Evolutionary conservation across 176 grass and related monocot species (phyloP).

Genomic region (Olyra latifolia): DNA sequence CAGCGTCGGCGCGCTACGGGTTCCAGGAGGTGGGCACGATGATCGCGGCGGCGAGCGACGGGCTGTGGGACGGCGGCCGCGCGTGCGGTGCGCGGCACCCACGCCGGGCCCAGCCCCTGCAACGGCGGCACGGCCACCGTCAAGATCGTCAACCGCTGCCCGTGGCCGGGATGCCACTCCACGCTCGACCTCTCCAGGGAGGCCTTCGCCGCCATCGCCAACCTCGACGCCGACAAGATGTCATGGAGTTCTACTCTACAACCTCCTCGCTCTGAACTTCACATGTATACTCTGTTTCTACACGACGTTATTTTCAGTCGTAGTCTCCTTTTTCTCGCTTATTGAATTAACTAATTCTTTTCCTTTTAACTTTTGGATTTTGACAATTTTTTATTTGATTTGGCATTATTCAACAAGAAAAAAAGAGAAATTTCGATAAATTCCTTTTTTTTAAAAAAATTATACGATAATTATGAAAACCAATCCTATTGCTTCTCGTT

Average conservation of each 20-base stretch:
- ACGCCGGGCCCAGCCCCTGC: conserved; percentile 45
- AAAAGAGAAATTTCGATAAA: no score
- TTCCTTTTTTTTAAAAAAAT: no score
- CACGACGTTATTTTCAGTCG: no score
- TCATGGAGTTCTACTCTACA: conserved; percentile 53
- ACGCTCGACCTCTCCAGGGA: conserved; percentile 56
- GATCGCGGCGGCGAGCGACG: conserved; percentile 39
- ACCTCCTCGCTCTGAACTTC: neutral
- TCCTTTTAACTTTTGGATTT: no score
- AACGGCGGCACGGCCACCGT: conserved; percentile 38
- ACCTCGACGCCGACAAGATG: conserved; percentile 53
- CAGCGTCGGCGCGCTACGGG: conserved; percentile 49
- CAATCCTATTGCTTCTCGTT: no score
- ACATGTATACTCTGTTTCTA: no score
- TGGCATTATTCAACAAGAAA: no score
- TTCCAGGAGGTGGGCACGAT: conserved; percentile 9
- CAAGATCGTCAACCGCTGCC: conserved; percentile 56
- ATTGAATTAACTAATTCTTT: no score
- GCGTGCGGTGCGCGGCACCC: conserved; percentile 31
- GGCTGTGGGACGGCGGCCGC: neutral
- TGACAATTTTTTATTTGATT: no score
- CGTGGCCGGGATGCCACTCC: conserved; percentile 30
- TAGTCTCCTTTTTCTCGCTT: no score
- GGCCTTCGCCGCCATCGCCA: conserved; percentile 37
- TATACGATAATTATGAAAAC: no score